Base-by-base conservation (phyloP, 2,329 filamentous ascomycete genomes). In the Exophiala calicioides region DNA sequence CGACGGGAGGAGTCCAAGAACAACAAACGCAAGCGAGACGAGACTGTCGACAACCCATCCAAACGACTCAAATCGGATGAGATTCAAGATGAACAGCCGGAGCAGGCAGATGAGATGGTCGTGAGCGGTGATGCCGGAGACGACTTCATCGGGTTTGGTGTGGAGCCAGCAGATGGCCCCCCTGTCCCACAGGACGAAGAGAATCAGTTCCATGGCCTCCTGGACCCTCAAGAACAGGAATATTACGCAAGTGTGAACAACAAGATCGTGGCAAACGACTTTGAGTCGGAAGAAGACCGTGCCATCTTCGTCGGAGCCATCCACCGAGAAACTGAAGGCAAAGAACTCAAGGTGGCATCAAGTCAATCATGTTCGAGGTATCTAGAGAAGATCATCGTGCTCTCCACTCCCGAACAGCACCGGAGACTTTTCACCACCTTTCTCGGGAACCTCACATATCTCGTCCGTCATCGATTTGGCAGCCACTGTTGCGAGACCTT, bases 401-500 rank as follows among this genome's bases (percentile, higher is more conserved):
- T 95, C 54, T 91, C 89, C 20, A 85, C 81, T 24, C 77, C 85
- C 23, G 72, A 74, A 13, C 93, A 97, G 70, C 84, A 95, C 67
- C 95, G 95, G 75, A 78, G 78, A 36, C 71, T 98, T 15, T 97
- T 97, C 65, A 80, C 81, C 56, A 88, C 86, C 33, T 96, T 97
- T 66, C 83, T 77, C 15, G 84, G 86, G 24, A 88, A 97, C 68
- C 95, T 97, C 68, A 74, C 91, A 48, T 85, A 90, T 60, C 79
- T 98, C 20, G 84, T 96, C 40, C 90, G 94, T 65, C 93, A 98
- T 70, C 86, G 93, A 13, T 98, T 98, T 62, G 93, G 93, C 4
- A 95, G 90, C 51, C 93, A 98, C 72, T 97, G 91, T 70, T 96
- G 90, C 65, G 93, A 98, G 71, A 88, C 88, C 19, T 77, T 98